Conservation (phyloP, 2,329 filamentous ascomycete species). For the Didymosphaeria variabile region DNA sequence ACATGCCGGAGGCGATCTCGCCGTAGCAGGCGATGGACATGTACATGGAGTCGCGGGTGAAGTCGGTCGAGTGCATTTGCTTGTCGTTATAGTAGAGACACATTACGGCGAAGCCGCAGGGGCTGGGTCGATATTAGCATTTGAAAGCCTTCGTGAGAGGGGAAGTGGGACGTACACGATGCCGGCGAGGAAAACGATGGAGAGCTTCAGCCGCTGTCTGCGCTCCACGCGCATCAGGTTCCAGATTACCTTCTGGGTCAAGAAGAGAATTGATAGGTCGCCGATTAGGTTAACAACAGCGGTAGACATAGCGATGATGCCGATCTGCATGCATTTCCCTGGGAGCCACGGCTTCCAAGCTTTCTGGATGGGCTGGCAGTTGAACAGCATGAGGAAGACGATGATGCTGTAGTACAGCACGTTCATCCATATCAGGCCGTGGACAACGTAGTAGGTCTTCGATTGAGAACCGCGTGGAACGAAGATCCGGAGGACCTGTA, state of each 20-base stretch:
- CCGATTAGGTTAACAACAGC: conserved; percentile 21
- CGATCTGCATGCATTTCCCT: conserved; percentile 22
- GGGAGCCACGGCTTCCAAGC: conserved; percentile 24
- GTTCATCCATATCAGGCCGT: conserved; percentile 21
- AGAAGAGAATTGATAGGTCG: conserved; percentile 21
- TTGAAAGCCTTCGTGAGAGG: background rate
- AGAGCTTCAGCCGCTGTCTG: conserved; percentile 19
- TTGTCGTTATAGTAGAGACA: conserved; percentile 26
- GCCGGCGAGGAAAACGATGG: conserved; percentile 25
- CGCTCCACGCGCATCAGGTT: conserved; percentile 19
- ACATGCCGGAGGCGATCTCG: conserved; percentile 27
- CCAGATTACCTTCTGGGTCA: conserved; percentile 27
- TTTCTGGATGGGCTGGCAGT: conserved; percentile 22
- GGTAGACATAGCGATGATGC: conserved; percentile 18
- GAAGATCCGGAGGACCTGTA: conserved; percentile 26
- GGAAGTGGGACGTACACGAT: conserved; percentile 21
- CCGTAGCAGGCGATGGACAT: conserved; percentile 28
- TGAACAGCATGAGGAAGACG: conserved; percentile 23
- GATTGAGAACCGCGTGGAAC: conserved; percentile 25
- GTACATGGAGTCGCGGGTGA: conserved; percentile 17
- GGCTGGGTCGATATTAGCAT: conserved; percentile 15
- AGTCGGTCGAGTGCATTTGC: conserved; percentile 16
- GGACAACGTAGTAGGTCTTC: conserved; percentile 22
- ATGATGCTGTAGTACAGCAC: conserved; percentile 18
- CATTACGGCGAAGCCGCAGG: conserved; percentile 23